Conservation (phyloP, 169 alveolate genomes). For the Plasmodium gaboni region DNA sequence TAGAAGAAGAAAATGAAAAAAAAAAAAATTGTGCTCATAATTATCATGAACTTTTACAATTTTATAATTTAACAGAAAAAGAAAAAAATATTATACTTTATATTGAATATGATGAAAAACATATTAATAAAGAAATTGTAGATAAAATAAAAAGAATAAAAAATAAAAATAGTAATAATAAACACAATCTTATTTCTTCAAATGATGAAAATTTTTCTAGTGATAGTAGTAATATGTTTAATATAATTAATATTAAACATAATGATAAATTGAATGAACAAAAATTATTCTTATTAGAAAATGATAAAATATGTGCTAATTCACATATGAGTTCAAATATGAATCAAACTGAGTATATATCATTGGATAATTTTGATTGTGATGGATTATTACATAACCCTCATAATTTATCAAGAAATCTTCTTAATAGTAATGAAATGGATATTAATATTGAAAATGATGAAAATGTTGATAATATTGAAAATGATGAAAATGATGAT, state of each 20-base stretch:
- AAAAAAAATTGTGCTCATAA: conserved; percentile 27
- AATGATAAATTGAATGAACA: conserved; percentile 1
- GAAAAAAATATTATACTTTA: conserved; percentile 12
- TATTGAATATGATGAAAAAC: conserved; percentile 25
- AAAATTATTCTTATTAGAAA: neutral
- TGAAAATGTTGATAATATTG: neutral
- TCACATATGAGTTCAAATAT: neutral
- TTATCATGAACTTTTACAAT: conserved; percentile 36
- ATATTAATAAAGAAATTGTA: neutral
- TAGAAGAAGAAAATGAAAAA: neutral
- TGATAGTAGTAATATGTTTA: conserved; percentile 1
- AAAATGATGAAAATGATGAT: neutral
- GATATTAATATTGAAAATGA: neutral
- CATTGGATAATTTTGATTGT: neutral
- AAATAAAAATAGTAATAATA: conserved; percentile 22
- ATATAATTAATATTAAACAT: neutral
- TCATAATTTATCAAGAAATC: neutral
- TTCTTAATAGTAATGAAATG: neutral
- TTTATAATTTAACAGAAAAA: conserved; percentile 34
- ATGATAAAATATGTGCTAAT: conserved; percentile 3
- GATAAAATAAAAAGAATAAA: conserved; percentile 18
- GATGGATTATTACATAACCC: neutral
- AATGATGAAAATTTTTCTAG: conserved; percentile 12
- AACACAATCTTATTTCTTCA: neutral
- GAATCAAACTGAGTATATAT: conserved; percentile 4